Evolutionary conservation across 2,329 filamentous ascomycete genomes (phyloP), one percentile per base, ranked within the genome.

Genomic region (Nemania sp.): DNA sequence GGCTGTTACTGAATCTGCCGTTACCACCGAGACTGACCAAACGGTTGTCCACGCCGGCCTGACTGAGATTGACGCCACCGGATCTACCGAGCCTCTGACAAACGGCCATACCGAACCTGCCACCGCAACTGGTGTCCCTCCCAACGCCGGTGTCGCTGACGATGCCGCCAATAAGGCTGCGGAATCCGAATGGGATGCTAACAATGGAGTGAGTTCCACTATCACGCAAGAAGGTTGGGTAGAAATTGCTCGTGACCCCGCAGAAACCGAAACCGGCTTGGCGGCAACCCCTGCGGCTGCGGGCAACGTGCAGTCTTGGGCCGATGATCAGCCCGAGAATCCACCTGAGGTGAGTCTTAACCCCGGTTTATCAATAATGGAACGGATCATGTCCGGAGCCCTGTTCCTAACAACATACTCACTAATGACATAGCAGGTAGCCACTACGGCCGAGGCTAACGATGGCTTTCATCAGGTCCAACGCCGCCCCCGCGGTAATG

Each of bases 241-340:
- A 68, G 89, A 93, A 78, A 84, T 93, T 52, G 89, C 93, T 59
- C 89, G 91, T 64, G 88, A 94, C 76, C 87, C 90, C 54, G 82
- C 88, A 59, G 93, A 97, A 84, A 90, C 91, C 5, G 92, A 96
- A 69, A 88, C 86, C 43, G 89, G 88, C 43, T 78, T 88, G 49
- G 81, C 85, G 54, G 88, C 88, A 27, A 89, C 87, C n/a, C 87
- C 89, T 54, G 89, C 88, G 6, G 82, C 83, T 8, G 79, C 82
- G 45, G 77, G 81, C 62, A 85, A 86, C 75, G 84, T 85, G 32
- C 89, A 91, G 77, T 93, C 90, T 75, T 97, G 93, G 93, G 93
- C 93, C 27, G 93, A 97, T 75, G 92, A 96, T 68, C 88, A 92
- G 73, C 88, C 91, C 20, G 88, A 89, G 67, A 79, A 78, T 63